Percentiles rank a stretch among this genome's conserved stretches.
These are phyloP conservation scores for Oryza rufipogon DNA, from an alignment of 176 grass and related monocot species.

Conservation along the genomic window DNA sequence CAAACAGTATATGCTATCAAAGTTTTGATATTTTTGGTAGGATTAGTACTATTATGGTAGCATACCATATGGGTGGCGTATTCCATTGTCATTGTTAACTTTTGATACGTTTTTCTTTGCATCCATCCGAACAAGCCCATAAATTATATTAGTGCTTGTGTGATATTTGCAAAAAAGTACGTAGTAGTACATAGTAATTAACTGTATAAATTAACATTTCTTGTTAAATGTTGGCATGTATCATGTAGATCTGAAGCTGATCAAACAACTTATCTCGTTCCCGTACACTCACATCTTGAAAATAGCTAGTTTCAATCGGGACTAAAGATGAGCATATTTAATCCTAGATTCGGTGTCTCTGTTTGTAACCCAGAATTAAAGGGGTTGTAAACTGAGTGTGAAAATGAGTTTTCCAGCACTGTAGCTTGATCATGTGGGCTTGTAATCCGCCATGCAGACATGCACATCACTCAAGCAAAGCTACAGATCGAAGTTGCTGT, in stretches of 20 bases:
- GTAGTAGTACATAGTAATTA: not conserved
- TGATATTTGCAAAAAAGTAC: not conserved
- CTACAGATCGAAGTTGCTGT: not conserved
- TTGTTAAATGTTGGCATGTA: not conserved
- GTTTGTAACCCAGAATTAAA: too few species aligned
- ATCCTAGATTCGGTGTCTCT: too few species aligned
- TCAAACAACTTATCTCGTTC: not conserved
- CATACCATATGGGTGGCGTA: too few species aligned
- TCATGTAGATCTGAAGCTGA: not conserved
- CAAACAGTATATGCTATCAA: not conserved
- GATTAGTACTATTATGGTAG: not conserved
- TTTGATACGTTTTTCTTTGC: not conserved
- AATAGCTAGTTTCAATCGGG: not conserved
- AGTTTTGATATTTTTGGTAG: not conserved
- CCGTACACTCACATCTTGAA: not conserved
- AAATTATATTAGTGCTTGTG: not conserved
- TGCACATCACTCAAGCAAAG: not conserved
- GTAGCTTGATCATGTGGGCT: not conserved
- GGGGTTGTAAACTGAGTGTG: too few species aligned
- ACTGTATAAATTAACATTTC: not conserved
- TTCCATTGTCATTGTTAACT: too few species aligned
- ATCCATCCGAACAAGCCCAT: not conserved
- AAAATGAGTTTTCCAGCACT: too few species aligned
- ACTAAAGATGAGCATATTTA: too few species aligned
- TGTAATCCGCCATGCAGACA: not conserved